phyloP scores from a whole-genome alignment of 495 filamentous ascomycete species.

The Penicillium pulvis region DNA sequence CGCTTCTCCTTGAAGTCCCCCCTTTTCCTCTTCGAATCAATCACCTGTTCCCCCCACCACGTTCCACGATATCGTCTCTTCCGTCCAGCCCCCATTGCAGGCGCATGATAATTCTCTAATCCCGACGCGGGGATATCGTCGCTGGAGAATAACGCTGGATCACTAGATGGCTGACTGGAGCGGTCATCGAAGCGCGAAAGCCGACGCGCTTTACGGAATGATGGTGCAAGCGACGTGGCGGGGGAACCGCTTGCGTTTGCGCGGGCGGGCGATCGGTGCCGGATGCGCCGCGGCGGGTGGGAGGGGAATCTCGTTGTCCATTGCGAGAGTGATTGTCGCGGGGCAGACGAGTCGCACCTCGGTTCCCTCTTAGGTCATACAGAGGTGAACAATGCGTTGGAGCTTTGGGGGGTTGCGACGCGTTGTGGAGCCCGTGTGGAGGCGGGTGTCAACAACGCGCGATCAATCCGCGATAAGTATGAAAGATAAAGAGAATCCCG shows the following conservation, averaged over 20 bases:
- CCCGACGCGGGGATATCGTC: slow-evolving; percentile 71
- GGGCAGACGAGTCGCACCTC: slow-evolving; percentile 1
- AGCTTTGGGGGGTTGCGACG: slow-evolving; percentile 12
- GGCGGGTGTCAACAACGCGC: slow-evolving; percentile 27
- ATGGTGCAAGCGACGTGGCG: slow-evolving; percentile 19
- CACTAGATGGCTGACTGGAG: slow-evolving; percentile 62
- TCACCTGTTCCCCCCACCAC: slow-evolving; percentile 67
- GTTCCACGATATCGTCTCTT: slow-evolving; percentile 69
- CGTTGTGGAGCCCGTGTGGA: slow-evolving; percentile 4
- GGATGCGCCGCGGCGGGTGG: slow-evolving; percentile 46
- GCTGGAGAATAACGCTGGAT: slow-evolving; percentile 76
- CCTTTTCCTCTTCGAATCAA: slow-evolving; percentile 52
- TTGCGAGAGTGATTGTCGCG: slow-evolving; percentile 19
- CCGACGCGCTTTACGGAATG: slow-evolving; percentile 35
- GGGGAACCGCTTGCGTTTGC: slow-evolving; percentile 10
- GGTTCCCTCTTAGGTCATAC: slow-evolving; percentile 6
- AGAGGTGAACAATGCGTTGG: slow-evolving; percentile 23
- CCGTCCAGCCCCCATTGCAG: slow-evolving; percentile 43
- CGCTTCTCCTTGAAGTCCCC: slow-evolving; percentile 58
- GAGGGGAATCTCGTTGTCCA: slow-evolving; percentile 49
- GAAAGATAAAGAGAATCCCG: background rate
- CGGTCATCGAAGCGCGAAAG: slow-evolving; percentile 44
- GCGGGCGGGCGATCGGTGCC: slow-evolving; percentile 39
- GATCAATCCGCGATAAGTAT: slow-evolving; percentile 7
- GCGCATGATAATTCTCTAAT: slow-evolving; percentile 67